phyloP scores from a whole-genome alignment of 2,329 filamentous ascomycete genomes.

The Dothiorella sarmentorum region DNA sequence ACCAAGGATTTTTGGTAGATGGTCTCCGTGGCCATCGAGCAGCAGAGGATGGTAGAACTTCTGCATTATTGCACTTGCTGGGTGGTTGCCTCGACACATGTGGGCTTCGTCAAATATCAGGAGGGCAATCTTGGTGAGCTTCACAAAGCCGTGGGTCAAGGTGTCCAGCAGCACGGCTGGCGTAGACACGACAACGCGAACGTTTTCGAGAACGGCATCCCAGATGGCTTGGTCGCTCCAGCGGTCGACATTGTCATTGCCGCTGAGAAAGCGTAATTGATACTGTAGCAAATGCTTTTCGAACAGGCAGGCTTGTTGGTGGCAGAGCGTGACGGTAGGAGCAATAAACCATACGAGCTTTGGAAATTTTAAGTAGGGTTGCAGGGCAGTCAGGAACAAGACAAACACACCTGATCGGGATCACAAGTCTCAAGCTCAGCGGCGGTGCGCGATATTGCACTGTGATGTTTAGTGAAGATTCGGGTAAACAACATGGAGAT shows the following conservation, averaged over 20 bases:
- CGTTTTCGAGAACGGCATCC: slow-evolving; percentile 61
- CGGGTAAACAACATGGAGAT: not conserved
- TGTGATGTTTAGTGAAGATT: not conserved
- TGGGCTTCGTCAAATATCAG: slow-evolving; percentile 88
- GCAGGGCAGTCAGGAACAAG: not conserved
- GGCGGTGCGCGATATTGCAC: slow-evolving; percentile 32
- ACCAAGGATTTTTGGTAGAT: slow-evolving; percentile 67
- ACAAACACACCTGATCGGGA: slow-evolving; percentile 33
- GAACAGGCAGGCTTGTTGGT: slow-evolving; percentile 42
- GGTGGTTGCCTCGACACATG: slow-evolving; percentile 63
- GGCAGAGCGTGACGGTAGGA: slow-evolving; percentile 44
- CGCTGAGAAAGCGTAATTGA: slow-evolving; percentile 61
- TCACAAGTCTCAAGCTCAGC: slow-evolving; percentile 40
- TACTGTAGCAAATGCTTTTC: slow-evolving; percentile 43
- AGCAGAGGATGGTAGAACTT: slow-evolving; percentile 62
- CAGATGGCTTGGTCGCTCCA: slow-evolving; percentile 69
- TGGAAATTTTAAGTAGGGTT: not conserved
- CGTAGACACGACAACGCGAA: slow-evolving; percentile 74
- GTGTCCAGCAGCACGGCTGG: slow-evolving; percentile 73
- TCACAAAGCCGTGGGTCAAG: slow-evolving; percentile 69
- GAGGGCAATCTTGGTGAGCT: slow-evolving; percentile 60
- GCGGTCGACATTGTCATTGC: slow-evolving; percentile 65
- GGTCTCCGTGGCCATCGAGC: slow-evolving; percentile 24
- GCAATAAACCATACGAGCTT: slow-evolving; percentile 47
- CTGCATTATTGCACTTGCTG: slow-evolving; percentile 69